Base-by-base conservation (phyloP, 2,329 filamentous ascomycete species). In the Cercospora sp. region DNA sequence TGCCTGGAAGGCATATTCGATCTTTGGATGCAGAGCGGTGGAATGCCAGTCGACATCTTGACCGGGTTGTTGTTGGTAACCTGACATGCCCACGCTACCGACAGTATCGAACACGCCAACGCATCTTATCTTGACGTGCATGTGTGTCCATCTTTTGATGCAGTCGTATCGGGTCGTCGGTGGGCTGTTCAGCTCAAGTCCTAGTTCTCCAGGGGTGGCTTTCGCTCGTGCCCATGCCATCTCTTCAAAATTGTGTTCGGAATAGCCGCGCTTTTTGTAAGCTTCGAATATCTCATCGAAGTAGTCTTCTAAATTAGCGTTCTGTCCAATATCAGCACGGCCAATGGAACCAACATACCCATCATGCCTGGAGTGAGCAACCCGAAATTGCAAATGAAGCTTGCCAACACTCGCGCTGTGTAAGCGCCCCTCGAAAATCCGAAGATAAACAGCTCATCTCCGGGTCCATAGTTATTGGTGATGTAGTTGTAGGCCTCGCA, bases 1-100 rank as follows among this genome's bases (percentile, higher is more conserved):
- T 0, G 84, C 84, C 55, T 86, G 84, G 68, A 86, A 86, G 0
- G 84, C 84, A 66, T 86, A 80, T 42, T 84, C 81, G 6, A 86
- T 77, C 26, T 74, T 72, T 4, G 63, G 72, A 16, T 67, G 69
- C 39, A 65, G 69, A 42, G 61, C 69, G 64, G 67, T 73, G 28
- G 23, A 71, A 64, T 65, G 68, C 66, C 66, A 71, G 16, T 67
- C 66, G 1, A 63, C 28, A 31, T 70, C 68, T 53, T 67, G 61
- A 9, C 69, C 69, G 3, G 69, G 69, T 28, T 71, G 69, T 1
- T 42, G 57, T 1, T 70, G 61, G 16, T 63, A 63, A 2, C 70
- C 68, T 23, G 64, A 66, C 42, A 75, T 69, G 10, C 74, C 74
- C 3, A 75, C 55, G 10, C 69, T 70, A 33, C 77, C 78, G 9